Base-by-base conservation (phyloP, 257 asterid species). In the Vinca minor region DNA sequence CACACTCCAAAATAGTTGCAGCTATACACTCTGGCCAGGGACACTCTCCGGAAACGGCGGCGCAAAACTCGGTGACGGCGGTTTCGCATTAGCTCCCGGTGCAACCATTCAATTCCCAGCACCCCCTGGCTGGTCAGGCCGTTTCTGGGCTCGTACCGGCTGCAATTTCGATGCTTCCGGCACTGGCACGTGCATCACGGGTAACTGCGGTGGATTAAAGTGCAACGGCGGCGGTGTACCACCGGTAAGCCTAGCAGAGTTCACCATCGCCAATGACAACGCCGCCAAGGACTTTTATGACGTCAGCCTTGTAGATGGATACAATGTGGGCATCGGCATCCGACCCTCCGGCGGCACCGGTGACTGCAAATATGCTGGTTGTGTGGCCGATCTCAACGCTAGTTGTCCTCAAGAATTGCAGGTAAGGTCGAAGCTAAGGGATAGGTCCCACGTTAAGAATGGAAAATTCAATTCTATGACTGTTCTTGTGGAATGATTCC, bases 121-220 rank as follows among this genome's bases (percentile, higher is more conserved):
- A 1, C 89, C 95, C 0, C 77, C 85, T 1, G 94, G 94, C 12
- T 91, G 96, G 80, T 91, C 96, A 6, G 96, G 98, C 69, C 95
- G 96, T 20, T 81, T 89, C 74, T 92, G 98, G 98, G 96, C 84
- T 0, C 79, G 98, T 26, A 92, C 96, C 0, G 91, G 85, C 5
- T 89, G 98, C 77, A 78, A 57, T 26, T 88, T 89, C 20, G 79
- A 78, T 61, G 76, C 18, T 9, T 54, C 84, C 28, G 96, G 96
- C 0, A 66, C 65, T 3, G 96, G 95, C 6, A 79, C 41, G 8
- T 89, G 98, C 76, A 26, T 62, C 18, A 86, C 98, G 46, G 98
- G 96, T 0, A 91, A 85, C 62, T 92, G 96, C 35, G 94, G 89
- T 29, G 87, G 82, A 0, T 44, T 91, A 0, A 74, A 68, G 20